A percentile compares a stretch with the other conserved stretches of the same genome.
phyloP scores from a whole-genome alignment of 345 rosid genomes.

The Eucalyptus rudis region DNA sequence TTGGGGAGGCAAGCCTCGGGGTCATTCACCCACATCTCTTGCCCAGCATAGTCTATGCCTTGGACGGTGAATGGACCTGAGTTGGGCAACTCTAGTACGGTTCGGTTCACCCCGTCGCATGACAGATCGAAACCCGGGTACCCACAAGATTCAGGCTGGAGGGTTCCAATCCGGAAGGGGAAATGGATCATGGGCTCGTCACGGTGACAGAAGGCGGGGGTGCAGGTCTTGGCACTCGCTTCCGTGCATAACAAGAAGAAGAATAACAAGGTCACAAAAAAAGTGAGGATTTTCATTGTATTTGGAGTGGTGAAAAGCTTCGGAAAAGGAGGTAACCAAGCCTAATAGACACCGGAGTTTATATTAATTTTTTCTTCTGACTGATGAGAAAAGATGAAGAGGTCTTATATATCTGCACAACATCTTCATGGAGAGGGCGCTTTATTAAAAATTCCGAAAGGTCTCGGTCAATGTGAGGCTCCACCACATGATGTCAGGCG shows the following conservation, averaged over 20 bases:
- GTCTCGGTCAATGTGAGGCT: neutral
- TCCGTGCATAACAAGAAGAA: neutral
- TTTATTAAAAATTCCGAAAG: neutral
- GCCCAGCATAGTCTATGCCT: constrained; percentile 37
- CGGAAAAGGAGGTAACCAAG: neutral
- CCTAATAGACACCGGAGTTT: neutral
- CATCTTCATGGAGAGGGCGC: neutral
- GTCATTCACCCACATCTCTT: constrained; percentile 61
- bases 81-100: constrained; percentile 15
- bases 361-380: neutral
- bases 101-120: constrained; percentile 27
- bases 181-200: constrained; percentile 30
- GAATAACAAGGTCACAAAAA: neutral
- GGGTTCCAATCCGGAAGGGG: constrained; percentile 38
- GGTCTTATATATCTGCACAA: neutral
- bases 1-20: constrained; percentile 43
- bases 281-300: neutral
- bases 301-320: neutral
- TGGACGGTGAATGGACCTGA: constrained; percentile 38
- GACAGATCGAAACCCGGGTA: constrained; percentile 39
- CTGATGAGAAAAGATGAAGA: neutral
- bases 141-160: constrained; percentile 33
- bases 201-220: constrained; percentile 14
- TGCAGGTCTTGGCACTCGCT: constrained; percentile 6
- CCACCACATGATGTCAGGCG: neutral